Evolutionary conservation across 805 yeast species (phyloP), one percentile per base, ranked within the genome.

Genomic region (Myxozyma sirexii): DNA sequence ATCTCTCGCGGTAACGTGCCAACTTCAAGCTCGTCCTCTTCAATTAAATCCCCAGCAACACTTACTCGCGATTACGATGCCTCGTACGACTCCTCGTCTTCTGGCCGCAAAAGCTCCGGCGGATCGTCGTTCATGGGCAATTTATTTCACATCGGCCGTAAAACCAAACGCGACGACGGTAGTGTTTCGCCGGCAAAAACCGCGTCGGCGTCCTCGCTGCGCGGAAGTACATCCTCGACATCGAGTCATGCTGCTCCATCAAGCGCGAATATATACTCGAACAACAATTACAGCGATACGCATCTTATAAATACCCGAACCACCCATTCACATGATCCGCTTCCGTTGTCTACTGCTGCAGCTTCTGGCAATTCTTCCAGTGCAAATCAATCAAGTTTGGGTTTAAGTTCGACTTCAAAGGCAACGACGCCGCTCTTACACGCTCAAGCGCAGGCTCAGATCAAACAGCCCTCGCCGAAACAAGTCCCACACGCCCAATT

Each of bases 101-200:
- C 43, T 21, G 21, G 46, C 6, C 48, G 59, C 37, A 56, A 49
- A 23, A 26, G 47, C 21, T 48, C 54, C n/a, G 53, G 44, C 1
- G 44, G 41, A 10, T 49, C 52, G 6, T 48, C 56, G 5, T 61
- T 61, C 47, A 61, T 61, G 65, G 59, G 63, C 21, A 57, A 63
- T 21, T 19, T 61, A 4, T 61, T 61, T 41, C 65, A 61, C 31
- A 24, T 61, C 29, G 64, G 64, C 31, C 54, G 65, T 39, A 57
- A 51, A 27, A n/a, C 62, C 13, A 61, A 61, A 41, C 56, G 57
- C 26, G 54, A 60, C 19, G 60, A 61, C 26, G 64, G 56, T n/a
- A 56, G 49, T 24, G 44, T 55, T 37, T 54, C 59, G 41, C 57
- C 61, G 1, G 41, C 57, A 4, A 45, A 52, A 35, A 26, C 60